A percentile compares a stretch with the other conserved stretches of the same genome.
phyloP scores from a whole-genome alignment of 2,329 filamentous ascomycete genomes.

The Trichoderma pleuroti region DNA sequence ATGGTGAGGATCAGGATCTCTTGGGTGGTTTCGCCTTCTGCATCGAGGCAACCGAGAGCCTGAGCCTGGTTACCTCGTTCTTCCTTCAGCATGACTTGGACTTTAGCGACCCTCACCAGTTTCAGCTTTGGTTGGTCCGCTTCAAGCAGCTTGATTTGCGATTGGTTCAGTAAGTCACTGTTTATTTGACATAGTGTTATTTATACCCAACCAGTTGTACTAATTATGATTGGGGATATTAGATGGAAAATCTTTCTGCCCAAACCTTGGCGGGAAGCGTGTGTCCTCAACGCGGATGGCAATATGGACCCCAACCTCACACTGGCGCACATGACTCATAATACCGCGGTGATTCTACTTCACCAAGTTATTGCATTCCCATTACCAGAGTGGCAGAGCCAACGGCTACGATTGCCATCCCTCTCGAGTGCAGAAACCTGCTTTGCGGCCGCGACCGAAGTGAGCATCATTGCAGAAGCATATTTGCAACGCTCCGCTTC shows the following conservation, averaged over 20 bases:
- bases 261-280: slow-evolving; percentile 39
- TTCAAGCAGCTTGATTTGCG: slow-evolving; percentile 45
- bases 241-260: slow-evolving; percentile 46
- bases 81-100: not conserved
- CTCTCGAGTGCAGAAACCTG: not conserved
- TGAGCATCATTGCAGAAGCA: not conserved
- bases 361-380: slow-evolving; percentile 26
- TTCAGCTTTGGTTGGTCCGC: slow-evolving; percentile 34
- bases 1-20: not conserved
- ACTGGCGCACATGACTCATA: slow-evolving; percentile 27
- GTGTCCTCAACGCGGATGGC: slow-evolving; percentile 28
- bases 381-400: not conserved
- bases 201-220: not conserved
- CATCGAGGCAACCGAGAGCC: not conserved
- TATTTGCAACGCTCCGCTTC: not conserved
- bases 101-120: not conserved
- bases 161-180: slow-evolving; percentile 36
- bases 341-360: slow-evolving; percentile 25
- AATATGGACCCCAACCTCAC: slow-evolving; percentile 44
- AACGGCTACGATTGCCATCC: not conserved
- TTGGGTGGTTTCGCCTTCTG: not conserved
- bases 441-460: not conserved
- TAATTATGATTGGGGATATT: not conserved
- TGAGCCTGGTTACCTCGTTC: not conserved
- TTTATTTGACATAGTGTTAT: not conserved